These are phyloP conservation scores for Neoascochyta sp. DNA, from an alignment of 2,329 filamentous ascomycete species.

Conservation along the genomic window DNA sequence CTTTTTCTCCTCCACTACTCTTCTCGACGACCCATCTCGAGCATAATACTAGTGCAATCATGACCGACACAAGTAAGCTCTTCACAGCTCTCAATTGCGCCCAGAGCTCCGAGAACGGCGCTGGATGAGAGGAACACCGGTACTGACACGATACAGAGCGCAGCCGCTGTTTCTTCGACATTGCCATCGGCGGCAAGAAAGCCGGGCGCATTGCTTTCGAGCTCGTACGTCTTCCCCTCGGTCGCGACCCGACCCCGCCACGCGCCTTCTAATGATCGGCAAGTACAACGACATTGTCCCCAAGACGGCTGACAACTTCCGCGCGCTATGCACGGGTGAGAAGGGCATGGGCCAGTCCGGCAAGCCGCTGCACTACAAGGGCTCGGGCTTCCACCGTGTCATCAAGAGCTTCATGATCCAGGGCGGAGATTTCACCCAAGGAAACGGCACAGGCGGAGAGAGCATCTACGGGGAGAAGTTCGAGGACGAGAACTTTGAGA, in stretches of 20 bases:
- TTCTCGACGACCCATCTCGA: slow-evolving; percentile 1
- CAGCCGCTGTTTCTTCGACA: slow-evolving; percentile 88
- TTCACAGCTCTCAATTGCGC: neutral
- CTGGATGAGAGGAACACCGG: neutral
- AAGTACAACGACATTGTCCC: slow-evolving; percentile 61
- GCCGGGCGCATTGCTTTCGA: slow-evolving; percentile 82
- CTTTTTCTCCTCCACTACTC: neutral
- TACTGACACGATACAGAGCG: slow-evolving; percentile 48
- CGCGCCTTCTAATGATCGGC: slow-evolving; percentile 2
- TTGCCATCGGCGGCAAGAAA: slow-evolving; percentile 70
- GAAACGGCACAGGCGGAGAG: slow-evolving; percentile 93
- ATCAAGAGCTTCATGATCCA: slow-evolving; percentile 99
- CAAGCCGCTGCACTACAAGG: slow-evolving; percentile 88
- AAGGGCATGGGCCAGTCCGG: slow-evolving; percentile 79
- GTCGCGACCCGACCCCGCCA: neutral
- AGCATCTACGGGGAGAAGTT: slow-evolving; percentile 98
- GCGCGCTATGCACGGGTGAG: slow-evolving; percentile 88
- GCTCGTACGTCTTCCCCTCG: slow-evolving; percentile 59
- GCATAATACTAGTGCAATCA: slow-evolving; percentile 12
- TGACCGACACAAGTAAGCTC: slow-evolving; percentile 28
- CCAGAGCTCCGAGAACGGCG: no score
- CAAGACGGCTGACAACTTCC: slow-evolving; percentile 96
- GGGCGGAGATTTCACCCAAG: slow-evolving; percentile 92
- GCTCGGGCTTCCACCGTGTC: slow-evolving; percentile 87
- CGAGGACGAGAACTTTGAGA: slow-evolving; percentile 89